A percentile compares a stretch with the other conserved stretches of the same genome.
Conservation (phyloP, 192 early-diverging fungal species). For the Backusella westeae region DNA sequence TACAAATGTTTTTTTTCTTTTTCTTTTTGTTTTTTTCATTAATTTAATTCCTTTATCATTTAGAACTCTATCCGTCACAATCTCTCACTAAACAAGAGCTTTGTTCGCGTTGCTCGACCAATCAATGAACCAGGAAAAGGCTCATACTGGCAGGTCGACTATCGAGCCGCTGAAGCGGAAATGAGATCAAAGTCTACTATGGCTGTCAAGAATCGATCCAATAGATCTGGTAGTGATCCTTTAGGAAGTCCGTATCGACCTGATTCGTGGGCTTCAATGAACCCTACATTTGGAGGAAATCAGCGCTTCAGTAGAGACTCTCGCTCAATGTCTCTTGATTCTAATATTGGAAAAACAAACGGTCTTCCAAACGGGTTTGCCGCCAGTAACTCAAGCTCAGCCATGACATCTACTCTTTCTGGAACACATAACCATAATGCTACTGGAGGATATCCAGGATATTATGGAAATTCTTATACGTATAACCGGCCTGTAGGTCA, state of each 20-base stretch:
- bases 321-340: slow-evolving; percentile 11
- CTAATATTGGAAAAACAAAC: neutral
- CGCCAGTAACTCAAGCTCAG: neutral
- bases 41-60: slow-evolving; percentile 5
- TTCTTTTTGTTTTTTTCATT: neutral
- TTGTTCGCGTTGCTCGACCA: slow-evolving; percentile 72
- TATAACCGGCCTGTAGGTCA: neutral
- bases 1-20: neutral
- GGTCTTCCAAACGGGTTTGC: neutral
- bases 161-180: slow-evolving; percentile 37
- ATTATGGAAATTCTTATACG: neutral
- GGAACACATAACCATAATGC: neutral
- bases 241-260: slow-evolving; percentile 2
- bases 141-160: slow-evolving; percentile 79
- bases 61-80: slow-evolving; percentile 92
- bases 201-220: neutral
- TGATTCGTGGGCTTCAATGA: neutral
- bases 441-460: neutral
- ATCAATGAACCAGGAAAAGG: slow-evolving; percentile 86
- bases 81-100: slow-evolving; percentile 75
- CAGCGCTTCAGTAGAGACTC: slow-evolving; percentile 2
- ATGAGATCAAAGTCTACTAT: slow-evolving; percentile 14
- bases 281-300: neutral
- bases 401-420: neutral
- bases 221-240: slow-evolving; percentile 12